A percentile compares a stretch with the other conserved stretches of the same genome.
Evolutionary conservation across 2,329 filamentous ascomycete species (phyloP).

Genomic region (Botryotinia globosa): DNA sequence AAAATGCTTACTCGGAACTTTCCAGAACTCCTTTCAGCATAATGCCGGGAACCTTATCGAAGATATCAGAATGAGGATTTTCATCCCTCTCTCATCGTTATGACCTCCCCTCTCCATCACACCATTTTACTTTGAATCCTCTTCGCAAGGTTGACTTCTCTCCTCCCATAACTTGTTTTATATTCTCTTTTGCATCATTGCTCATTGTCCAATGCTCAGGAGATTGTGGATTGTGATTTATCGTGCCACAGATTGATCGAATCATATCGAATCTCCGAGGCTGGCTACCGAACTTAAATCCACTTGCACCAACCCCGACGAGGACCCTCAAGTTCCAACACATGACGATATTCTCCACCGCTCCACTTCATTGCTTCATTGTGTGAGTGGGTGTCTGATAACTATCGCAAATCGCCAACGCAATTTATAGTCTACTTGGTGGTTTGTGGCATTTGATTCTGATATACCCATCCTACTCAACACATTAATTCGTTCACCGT

Average conservation of each 20-base stretch:
- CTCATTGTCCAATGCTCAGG: neutral
- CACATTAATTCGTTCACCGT: neutral
- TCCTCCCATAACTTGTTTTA: neutral
- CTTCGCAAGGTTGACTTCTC: neutral
- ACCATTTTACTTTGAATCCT: neutral
- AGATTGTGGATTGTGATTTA: neutral
- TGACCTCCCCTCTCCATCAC: neutral
- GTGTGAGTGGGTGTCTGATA: neutral
- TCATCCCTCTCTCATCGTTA: neutral
- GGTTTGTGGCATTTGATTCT: neutral
- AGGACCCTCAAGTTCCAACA: neutral
- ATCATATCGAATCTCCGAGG: conserved; percentile 2
- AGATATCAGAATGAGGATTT: neutral
- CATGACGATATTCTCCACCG: conserved; percentile 14
- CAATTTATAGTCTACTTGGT: neutral
- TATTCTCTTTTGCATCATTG: neutral
- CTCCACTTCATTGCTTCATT: conserved; percentile 8
- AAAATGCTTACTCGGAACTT: neutral
- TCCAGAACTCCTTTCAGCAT: neutral
- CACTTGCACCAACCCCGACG: neutral
- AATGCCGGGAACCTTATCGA: neutral
- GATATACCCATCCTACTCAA: neutral
- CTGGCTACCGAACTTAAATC: conserved; percentile 6
- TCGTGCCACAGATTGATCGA: neutral
- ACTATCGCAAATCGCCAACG: conserved; percentile 2